Base-by-base conservation (phyloP, 1,284 basidiomycete species). In the Austroboletus novae-zelandiae region DNA sequence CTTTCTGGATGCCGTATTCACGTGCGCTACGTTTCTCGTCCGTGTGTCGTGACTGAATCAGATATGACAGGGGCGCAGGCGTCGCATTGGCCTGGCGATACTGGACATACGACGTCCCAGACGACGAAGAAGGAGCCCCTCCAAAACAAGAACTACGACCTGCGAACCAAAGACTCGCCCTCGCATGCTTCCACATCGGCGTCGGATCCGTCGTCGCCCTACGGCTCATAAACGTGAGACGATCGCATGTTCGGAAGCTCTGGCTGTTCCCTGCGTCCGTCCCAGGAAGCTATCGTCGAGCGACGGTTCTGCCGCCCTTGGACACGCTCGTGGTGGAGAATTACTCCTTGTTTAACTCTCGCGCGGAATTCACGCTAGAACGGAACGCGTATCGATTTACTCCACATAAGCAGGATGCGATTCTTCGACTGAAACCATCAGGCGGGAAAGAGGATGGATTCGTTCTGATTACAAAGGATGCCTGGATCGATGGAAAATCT, bases 1-100 rank as follows among this genome's bases (percentile, higher is more conserved):
- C 41, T 81, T 86, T n/a, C 72, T 80, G 51, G 81, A 87, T 58
- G 75, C 86, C n/a, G 72, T 74, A 10, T 77, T 76, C 18, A 71
- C 63, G 76, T 78, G 54, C 36, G 71, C 60, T 30, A 13, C 30
- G 20, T 29, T n/a, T 36, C 43, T 11, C 39, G 3, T n/a, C 35
- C 32, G 32, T 25, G 6, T 25, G 18, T 41, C 39, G 15, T 47
- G 5, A 9, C 52, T 48, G 43, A 37, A 34, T 40, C 4, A 15
- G 6, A 43, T 20, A 6, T 27, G 15, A 44, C 51, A 62, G 61
- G 7, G 62, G 62, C 11, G 31, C 60, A 14, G 61, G 64, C 55
- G 82, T 80, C 20, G 72, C 84, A 15, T 40, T 69, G 5, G 61
- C 62, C 15, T 65, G 64, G 67, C 59, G 52, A 23, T 59, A 67